A percentile compares a stretch with the other conserved stretches of the same genome.
Conservation (phyloP, 2,329 filamentous ascomycete species). For the Hypoxylon sp. region DNA sequence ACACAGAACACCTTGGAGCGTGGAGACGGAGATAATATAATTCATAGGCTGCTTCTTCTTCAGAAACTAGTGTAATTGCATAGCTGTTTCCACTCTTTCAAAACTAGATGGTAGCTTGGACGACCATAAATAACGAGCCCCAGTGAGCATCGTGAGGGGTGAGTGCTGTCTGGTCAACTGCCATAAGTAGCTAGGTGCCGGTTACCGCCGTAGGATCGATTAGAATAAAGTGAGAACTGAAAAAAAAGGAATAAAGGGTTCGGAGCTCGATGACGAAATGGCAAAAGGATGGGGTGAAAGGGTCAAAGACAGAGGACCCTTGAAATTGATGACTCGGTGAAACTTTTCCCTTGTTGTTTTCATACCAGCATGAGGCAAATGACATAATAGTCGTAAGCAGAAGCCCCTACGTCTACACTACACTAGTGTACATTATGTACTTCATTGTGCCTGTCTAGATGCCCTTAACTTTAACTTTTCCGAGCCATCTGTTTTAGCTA, state of each 20-base stretch:
- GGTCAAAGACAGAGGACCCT: conserved; percentile 32
- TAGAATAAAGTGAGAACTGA: conserved; percentile 20
- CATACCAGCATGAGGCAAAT: conserved; percentile 22
- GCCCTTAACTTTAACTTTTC: not conserved
- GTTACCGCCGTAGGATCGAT: conserved; percentile 32
- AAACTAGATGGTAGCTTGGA: conserved; percentile 25
- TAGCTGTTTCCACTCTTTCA: conserved; percentile 34
- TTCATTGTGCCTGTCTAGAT: conserved; percentile 3
- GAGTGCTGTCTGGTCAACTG: conserved; percentile 16
- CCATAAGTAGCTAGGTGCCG: conserved; percentile 3
- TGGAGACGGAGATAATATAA: conserved; percentile 37
- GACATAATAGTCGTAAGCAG: conserved; percentile 19
- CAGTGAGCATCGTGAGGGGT: conserved; percentile 16
- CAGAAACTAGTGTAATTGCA: conserved; percentile 28
- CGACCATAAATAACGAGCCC: conserved; percentile 21
- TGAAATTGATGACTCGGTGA: conserved; percentile 39
- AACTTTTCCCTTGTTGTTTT: conserved; percentile 34
- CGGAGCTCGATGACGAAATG: conserved; percentile 43
- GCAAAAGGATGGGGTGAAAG: conserved; percentile 33
- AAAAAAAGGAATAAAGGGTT: conserved; percentile 35
- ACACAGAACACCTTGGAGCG: conserved; percentile 29
- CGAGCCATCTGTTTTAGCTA: not conserved
- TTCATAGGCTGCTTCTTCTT: conserved; percentile 25
- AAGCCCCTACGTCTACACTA: not conserved
- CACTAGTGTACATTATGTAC: not conserved